phyloP scores from a whole-genome alignment of 768 basidiomycete species.

The Lentinula sp. region DNA sequence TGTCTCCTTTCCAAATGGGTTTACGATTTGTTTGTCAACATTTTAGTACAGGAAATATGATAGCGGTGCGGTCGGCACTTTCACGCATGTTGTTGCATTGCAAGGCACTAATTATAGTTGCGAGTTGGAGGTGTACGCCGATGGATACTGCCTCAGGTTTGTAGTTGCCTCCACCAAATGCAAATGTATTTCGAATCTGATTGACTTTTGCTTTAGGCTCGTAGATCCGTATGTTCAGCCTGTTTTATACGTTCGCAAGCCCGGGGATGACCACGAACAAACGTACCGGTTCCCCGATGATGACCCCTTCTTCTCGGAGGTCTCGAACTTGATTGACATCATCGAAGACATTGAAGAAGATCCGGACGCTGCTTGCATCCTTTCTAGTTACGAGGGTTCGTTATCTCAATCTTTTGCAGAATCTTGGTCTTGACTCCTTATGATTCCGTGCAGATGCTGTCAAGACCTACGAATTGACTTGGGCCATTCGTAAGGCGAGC shows the following conservation, averaged over 20 bases:
- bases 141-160: conserved; percentile 85
- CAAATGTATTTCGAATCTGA: conserved; percentile 3
- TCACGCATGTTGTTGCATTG: conserved; percentile 85
- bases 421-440: not conserved
- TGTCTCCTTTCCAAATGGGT: conserved; percentile 12
- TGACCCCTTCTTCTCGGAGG: conserved; percentile 93
- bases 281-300: conserved; percentile 69
- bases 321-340: conserved; percentile 82
- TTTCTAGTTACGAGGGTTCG: conserved; percentile 79
- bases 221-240: conserved; percentile 94
- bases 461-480: conserved; percentile 86
- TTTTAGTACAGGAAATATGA: conserved; percentile 77
- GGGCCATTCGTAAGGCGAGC: conserved; percentile 83
- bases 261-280: conserved; percentile 75
- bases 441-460: conserved; percentile 56
- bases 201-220: conserved; percentile 37
- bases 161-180: conserved; percentile 13
- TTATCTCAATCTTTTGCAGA: not conserved
- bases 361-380: conserved; percentile 70
- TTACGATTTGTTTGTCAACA: not conserved
- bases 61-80: conserved; percentile 87
- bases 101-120: conserved; percentile 94
- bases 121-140: conserved; percentile 90
- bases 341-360: conserved; percentile 89
- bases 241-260: conserved; percentile 77